These are phyloP conservation scores for Fusarium newnesense DNA, from an alignment of 2,329 filamentous ascomycete genomes.

Conservation along the genomic window DNA sequence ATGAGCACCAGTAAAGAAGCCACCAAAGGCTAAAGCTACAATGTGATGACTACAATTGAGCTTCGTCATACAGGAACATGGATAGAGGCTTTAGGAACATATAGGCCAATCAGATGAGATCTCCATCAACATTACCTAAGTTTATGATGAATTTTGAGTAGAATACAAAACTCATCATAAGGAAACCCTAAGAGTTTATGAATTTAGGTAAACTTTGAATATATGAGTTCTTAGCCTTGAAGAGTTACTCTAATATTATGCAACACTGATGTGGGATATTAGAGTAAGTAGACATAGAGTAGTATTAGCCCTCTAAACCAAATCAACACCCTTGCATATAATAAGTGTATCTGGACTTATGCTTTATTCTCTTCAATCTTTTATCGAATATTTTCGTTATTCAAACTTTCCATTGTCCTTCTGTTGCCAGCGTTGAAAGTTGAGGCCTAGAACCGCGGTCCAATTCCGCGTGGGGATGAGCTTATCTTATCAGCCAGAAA, in stretches of 20 bases:
- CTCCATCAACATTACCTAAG: not conserved
- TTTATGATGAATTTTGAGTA: not conserved
- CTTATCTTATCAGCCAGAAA: slow-evolving; percentile 38
- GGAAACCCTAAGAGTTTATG: not conserved
- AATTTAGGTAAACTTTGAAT: not conserved
- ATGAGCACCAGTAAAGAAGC: fast-evolving
- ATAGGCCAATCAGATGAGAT: not conserved
- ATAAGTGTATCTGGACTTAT: fast-evolving
- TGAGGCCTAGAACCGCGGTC: slow-evolving; percentile 12
- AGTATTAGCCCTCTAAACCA: too few species aligned
- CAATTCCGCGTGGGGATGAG: slow-evolving; percentile 21
- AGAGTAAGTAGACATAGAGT: not conserved
- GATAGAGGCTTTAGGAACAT: not conserved
- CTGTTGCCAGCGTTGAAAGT: not conserved
- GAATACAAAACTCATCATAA: not conserved
- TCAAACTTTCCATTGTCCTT: too few species aligned
- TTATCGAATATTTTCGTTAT: fast-evolving
- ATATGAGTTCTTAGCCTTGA: not conserved
- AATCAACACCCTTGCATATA: too few species aligned
- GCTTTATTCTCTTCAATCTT: not conserved
- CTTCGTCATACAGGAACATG: not conserved
- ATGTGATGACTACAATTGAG: not conserved
- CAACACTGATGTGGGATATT: not conserved
- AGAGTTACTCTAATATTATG: not conserved
- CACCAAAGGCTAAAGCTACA: fast-evolving